phyloP scores from a whole-genome alignment of 163 green algal species.

The Chlorella variabilis region DNA sequence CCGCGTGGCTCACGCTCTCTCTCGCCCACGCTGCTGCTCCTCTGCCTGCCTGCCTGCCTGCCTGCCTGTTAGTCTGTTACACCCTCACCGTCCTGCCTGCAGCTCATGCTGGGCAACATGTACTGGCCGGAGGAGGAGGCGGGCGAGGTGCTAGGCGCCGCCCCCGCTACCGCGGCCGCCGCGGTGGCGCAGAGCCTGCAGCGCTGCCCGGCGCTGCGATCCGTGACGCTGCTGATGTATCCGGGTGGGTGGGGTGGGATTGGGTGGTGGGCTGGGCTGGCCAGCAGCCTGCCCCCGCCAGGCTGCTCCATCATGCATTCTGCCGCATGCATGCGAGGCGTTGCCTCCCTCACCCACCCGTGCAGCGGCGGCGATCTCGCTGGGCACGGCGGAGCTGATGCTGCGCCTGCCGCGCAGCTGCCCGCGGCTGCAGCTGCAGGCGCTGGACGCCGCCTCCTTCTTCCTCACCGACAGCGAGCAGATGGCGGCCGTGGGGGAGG shows the following conservation, averaged over 20 bases:
- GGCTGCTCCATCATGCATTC: too few species aligned
- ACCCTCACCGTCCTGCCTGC: background rate
- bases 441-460: background rate
- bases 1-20: too few species aligned
- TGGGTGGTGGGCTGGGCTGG: too few species aligned
- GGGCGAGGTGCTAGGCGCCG: background rate
- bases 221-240: background rate
- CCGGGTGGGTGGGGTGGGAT: background rate
- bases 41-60: too few species aligned
- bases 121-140: background rate
- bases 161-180: too few species aligned
- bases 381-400: background rate
- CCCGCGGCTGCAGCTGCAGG: background rate
- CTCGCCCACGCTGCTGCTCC: too few species aligned
- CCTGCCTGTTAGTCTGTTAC: too few species aligned
- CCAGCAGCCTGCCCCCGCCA: too few species aligned
- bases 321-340: too few species aligned
- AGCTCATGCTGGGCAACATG: constrained; percentile 11
- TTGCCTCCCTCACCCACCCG: too few species aligned
- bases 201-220: background rate
- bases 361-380: background rate
- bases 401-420: constrained; percentile 3
- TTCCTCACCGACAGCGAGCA: constrained; percentile 1
- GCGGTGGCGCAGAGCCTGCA: background rate
- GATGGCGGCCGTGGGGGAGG: background rate